Conservation (phyloP, 495 filamentous ascomycete genomes). For the Halenospora varia region DNA sequence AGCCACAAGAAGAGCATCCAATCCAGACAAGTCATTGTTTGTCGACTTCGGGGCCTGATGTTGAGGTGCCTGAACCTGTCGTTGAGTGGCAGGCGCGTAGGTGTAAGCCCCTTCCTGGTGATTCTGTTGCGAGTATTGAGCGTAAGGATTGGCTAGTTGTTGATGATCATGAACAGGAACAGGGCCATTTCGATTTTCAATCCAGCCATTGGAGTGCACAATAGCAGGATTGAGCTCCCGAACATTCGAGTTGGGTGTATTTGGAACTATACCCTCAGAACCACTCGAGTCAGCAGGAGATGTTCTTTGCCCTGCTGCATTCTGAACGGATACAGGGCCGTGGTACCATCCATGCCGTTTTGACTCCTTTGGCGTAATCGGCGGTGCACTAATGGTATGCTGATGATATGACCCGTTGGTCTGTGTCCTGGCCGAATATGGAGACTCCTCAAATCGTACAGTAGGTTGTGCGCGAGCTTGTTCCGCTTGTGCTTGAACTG, state of each 20-base stretch:
- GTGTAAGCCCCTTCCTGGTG: slow-evolving; percentile 12
- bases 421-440: slow-evolving; percentile 22
- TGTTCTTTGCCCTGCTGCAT: slow-evolving; percentile 39
- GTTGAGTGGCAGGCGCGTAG: slow-evolving; percentile 9
- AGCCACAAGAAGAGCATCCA: slow-evolving; percentile 85
- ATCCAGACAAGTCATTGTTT: slow-evolving; percentile 57
- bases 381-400: slow-evolving; percentile 48
- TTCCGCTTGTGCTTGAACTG: slow-evolving; percentile 44
- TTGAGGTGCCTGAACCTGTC: slow-evolving; percentile 13
- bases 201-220: slow-evolving; percentile 22
- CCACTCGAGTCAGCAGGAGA: slow-evolving; percentile 72
- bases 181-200: slow-evolving; percentile 14
- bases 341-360: slow-evolving; percentile 71
- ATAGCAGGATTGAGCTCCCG: slow-evolving; percentile 20
- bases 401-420: slow-evolving; percentile 35
- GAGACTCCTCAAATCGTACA: slow-evolving; percentile 43
- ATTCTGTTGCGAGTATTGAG: neutral
- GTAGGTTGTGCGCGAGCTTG: slow-evolving; percentile 33
- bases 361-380: slow-evolving; percentile 45
- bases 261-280: slow-evolving; percentile 51
- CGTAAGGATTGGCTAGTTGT: slow-evolving; percentile 7
- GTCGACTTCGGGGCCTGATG: slow-evolving; percentile 26
- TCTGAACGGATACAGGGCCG: slow-evolving; percentile 40
- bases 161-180: neutral
- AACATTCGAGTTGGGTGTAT: slow-evolving; percentile 11